A percentile compares a stretch with the other conserved stretches of the same genome.
Evolutionary conservation across 805 yeast genomes (phyloP).

Genomic region (Kluyveromyces aestuarii): DNA sequence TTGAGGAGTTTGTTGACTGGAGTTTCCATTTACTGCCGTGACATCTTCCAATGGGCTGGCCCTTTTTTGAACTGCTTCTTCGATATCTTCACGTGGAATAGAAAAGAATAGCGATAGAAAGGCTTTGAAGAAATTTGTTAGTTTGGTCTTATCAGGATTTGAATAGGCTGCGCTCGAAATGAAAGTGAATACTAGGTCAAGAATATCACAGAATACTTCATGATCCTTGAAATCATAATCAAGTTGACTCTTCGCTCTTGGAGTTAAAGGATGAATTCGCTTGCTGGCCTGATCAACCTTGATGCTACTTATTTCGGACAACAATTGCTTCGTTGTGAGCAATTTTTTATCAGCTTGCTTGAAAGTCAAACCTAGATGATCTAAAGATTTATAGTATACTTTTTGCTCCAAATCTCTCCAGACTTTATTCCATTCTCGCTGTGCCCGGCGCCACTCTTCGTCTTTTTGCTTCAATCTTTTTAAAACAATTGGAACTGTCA

Average conservation of each 20-base stretch:
- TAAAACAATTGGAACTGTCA: slow-evolving; percentile 89
- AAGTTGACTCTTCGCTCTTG: slow-evolving; percentile 72
- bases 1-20: slow-evolving; percentile 12
- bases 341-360: slow-evolving; percentile 94
- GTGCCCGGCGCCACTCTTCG: slow-evolving; percentile 98
- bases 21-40: slow-evolving; percentile 6
- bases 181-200: slow-evolving; percentile 56
- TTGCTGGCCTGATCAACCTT: slow-evolving; percentile 87
- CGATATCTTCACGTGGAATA: slow-evolving; percentile 41
- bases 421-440: slow-evolving; percentile 96
- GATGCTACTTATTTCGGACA: slow-evolving; percentile 85
- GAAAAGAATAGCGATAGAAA: slow-evolving; percentile 69
- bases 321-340: slow-evolving; percentile 78
- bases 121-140: slow-evolving; percentile 59
- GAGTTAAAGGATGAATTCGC: slow-evolving; percentile 76
- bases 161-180: slow-evolving; percentile 71
- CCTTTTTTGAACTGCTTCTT: slow-evolving; percentile 27
- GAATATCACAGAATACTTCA: slow-evolving; percentile 64
- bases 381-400: slow-evolving; percentile 86
- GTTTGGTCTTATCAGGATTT: slow-evolving; percentile 66
- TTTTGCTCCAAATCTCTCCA: slow-evolving; percentile 98
- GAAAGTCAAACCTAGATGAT: slow-evolving; percentile 91
- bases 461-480: slow-evolving; percentile 93
- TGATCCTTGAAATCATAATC: slow-evolving; percentile 55
- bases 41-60: background rate